Percentiles rank a stretch among this genome's conserved stretches.
These are phyloP conservation scores for Pilatotrama ljubarskyi DNA, from an alignment of 768 basidiomycete species.

Conservation along the genomic window DNA sequence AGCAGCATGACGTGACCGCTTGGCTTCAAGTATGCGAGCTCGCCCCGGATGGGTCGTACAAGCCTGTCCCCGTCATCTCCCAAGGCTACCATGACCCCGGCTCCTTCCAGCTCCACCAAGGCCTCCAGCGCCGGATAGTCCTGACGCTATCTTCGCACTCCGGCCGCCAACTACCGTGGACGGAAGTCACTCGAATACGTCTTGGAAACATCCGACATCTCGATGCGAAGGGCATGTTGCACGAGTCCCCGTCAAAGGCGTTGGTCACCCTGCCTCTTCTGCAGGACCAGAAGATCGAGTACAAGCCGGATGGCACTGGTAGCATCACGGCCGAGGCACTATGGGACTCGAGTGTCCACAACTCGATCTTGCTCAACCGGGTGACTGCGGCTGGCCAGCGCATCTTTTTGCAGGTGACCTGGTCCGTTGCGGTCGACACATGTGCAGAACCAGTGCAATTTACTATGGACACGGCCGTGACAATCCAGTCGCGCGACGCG, in stretches of 20 bases:
- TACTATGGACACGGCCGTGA: constrained; percentile 80
- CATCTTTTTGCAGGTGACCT: constrained; percentile 74
- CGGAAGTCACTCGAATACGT: constrained; percentile 69
- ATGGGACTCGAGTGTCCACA: constrained; percentile 95
- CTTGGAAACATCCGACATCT: constrained; percentile 84
- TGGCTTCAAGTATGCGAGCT: constrained; percentile 88
- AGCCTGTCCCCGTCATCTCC: constrained; percentile 79
- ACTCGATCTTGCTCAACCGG: constrained; percentile 81
- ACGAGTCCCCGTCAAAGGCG: constrained; percentile 73
- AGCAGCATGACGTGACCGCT: constrained; percentile 88
- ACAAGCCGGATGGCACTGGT: constrained; percentile 83
- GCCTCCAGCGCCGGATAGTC: constrained; percentile 81
- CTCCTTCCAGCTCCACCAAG: constrained; percentile 88
- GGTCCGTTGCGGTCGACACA: constrained; percentile 78
- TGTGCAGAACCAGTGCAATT: constrained; percentile 89
- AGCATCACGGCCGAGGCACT: constrained; percentile 65
- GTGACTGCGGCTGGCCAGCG: constrained; percentile 79
- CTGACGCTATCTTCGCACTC: constrained; percentile 84
- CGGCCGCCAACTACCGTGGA: constrained; percentile 88
- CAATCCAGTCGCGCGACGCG: constrained; percentile 83
- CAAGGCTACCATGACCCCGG: constrained; percentile 78
- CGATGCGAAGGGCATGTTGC: constrained; percentile 78
- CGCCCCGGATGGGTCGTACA: constrained; percentile 79
- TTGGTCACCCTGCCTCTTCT: constrained; percentile 73
- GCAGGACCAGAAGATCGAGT: constrained; percentile 71